Base-by-base conservation (phyloP, 2,329 filamentous ascomycete genomes). In the Xenosphaeropsis pyriputrescens region DNA sequence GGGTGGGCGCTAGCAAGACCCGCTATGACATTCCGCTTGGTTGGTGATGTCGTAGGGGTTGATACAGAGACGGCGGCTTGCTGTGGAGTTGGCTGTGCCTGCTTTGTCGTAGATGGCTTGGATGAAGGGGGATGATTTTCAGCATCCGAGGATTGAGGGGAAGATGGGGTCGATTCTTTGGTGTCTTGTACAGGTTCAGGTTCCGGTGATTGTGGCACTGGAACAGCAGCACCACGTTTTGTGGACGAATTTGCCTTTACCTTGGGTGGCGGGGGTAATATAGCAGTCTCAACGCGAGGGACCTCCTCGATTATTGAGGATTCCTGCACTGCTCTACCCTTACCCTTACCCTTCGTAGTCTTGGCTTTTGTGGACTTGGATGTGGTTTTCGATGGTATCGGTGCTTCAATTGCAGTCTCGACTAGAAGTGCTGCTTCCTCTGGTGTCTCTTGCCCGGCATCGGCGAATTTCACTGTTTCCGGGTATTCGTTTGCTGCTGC, bases 101-200 rank as follows among this genome's bases (percentile, higher is more conserved):
- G 18, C 15, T 39, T 39, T 7, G 26, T 41, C 29, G 43, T 64
- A 2, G 68, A 63, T 2, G 70, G 71, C 38, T 66, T 72, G 5
- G 76, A 75, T 1, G 79, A 82, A 0, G 83, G 83, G 1, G 81
- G 81, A 35, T 72, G 75, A 47, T 89, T 89, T 55, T 91, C 84
- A 0, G 79, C 80, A 52, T 91, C 79, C 0, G 83, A 88, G 1
- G 81, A 79, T 47, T 85, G 81, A 0, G 78, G 78, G 1, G 81
- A 82, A 0, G 79, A 82, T 0, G 75, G 77, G 1, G 73, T 70
- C 11, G 72, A 56, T 43, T 75, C 72, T 39, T 63, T 65, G 9
- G 22, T 26, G 22, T 26, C 22, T 9, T 26, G 8, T 11, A 26
- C 22, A 26, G 69, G 65, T 5, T 64, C 63, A 2, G 63, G 59